Evolutionary conservation across 768 basidiomycete species (phyloP), one percentile per base, ranked within the genome.

Genomic region (Cytidiella melzeri): DNA sequence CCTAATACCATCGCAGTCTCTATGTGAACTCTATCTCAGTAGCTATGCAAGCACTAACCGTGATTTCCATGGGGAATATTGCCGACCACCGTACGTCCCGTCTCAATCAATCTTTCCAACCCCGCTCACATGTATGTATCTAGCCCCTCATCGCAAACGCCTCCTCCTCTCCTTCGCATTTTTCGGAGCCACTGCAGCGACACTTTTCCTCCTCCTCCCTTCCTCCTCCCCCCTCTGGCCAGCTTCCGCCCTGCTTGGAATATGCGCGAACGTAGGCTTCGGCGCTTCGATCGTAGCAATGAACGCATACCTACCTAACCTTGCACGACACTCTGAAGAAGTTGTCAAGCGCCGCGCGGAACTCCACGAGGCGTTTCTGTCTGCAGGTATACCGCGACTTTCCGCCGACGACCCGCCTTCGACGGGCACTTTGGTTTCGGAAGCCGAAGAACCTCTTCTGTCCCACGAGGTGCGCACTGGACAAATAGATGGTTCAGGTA

Each of bases 1-100:
- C 3, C 27, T 34, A 7, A 34, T 34, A 34, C 30, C 30, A 7
- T 20, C 37, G 3, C 58, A 94, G 92, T 58, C 72, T 99, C 28
- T 93, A 95, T 61, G 77, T 85, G 25, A 88, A 92, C 65, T 96
- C 94, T 0, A 71, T 83, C 12, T 91, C 89, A 0, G 94, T 97
- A 1, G 85, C 86, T 0, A 66, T 95, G 0, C 94, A 97, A 63
- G 94, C 93, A 0, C 59, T 97, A n/a, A 90, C 86, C 0, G 92
- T 99, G 34, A 92, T 99, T 48, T 93, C 94, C 4, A 88, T 96
- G 75, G 91, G 92, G 5, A 82, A 82, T 13, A 83, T 95, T 48
- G 95, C 94, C 1, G 92, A 98, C 67, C 81, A 88, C 54, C 83
- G 92, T 94, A 57, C 51, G 87, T 73, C 38, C 27, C 13, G 23